Conservation (phyloP, 169 alveolate species). For the Plasmodium gonderi region DNA sequence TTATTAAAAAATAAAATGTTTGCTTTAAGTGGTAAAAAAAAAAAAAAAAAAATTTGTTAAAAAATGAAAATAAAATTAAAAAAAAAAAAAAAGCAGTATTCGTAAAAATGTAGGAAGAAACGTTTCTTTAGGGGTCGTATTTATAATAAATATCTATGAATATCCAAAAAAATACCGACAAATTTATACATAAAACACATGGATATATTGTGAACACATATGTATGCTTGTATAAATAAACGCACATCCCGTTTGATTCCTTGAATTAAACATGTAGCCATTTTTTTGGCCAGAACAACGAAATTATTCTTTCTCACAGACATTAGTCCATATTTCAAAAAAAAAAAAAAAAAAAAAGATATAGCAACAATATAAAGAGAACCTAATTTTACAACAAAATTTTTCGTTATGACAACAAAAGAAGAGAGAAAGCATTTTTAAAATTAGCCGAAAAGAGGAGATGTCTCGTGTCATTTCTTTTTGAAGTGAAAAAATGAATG, state of each 20-base stretch:
- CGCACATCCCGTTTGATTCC: too few relatives aligned
- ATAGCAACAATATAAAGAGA: neutral
- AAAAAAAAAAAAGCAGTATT: neutral
- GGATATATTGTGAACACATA: too few relatives aligned
- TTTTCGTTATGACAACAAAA: neutral
- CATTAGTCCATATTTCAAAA: too few relatives aligned
- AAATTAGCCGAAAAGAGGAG: neutral
- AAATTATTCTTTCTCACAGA: too few relatives aligned
- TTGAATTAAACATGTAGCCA: too few relatives aligned
- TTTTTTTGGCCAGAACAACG: too few relatives aligned
- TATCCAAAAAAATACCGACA: neutral
- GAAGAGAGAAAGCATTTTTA: neutral
- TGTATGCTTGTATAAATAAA: too few relatives aligned
- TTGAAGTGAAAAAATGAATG: slow-evolving; percentile 11
- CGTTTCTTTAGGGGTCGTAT: too few relatives aligned
- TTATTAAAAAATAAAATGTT: neutral
- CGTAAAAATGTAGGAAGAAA: neutral
- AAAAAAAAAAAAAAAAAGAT: neutral
- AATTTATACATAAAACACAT: too few relatives aligned
- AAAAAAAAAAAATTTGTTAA: neutral
- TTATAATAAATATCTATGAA: neutral
- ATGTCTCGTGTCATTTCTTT: neutral
- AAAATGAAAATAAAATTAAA: neutral
- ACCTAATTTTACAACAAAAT: neutral
- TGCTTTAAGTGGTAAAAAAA: neutral